Evolutionary conservation across 805 yeast species (phyloP), one percentile per base, ranked within the genome.

Genomic region (Metschnikowia bowlesiae): DNA sequence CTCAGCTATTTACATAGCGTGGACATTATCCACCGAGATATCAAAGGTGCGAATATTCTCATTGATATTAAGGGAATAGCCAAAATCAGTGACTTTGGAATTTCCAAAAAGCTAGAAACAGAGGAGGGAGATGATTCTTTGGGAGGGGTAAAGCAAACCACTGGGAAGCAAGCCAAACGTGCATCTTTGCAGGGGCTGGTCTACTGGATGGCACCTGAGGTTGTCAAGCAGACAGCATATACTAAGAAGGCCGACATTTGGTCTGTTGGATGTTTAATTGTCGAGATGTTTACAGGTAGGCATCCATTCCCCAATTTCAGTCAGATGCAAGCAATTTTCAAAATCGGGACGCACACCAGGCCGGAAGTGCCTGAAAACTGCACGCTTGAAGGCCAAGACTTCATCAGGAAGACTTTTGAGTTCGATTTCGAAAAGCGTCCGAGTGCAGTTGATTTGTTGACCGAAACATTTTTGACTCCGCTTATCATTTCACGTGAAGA

Each of bases 131-230:
- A 56, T 39, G 55, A 46, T 14, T 11, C 37, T 9, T 8, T 22
- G 22, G 46, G 39, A 29, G 54, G 51, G 7, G 54, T 42, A 6
- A 54, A 53, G 26, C 18, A 30, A 11, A 40, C 33, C 10, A 63
- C 62, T 34, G 63, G 66, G 29, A 69, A 68, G 57, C 62, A 67
- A n/a, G 64, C 73, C 11, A 66, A 75, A 49, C 79, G 97, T 40
- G 91, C 88, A 1, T 89, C 96, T 0, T 70, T 89, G 47, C 97
- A 92, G 67, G 99, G 99, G 0, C 57, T 53, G 59, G 75, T 92
- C 0, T 94, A 85, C 63, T 94, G 99, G 98, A 94, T 94, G 99
- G 98, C 99, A 0, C 99, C 99, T 0, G 99, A 94, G 65, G 98
- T 94, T 8, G 98, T 94, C 14, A 89, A 90, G 61, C 97, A 91